phyloP scores from a whole-genome alignment of 768 basidiomycete genomes.

The Chlorophyllum brunneum region DNA sequence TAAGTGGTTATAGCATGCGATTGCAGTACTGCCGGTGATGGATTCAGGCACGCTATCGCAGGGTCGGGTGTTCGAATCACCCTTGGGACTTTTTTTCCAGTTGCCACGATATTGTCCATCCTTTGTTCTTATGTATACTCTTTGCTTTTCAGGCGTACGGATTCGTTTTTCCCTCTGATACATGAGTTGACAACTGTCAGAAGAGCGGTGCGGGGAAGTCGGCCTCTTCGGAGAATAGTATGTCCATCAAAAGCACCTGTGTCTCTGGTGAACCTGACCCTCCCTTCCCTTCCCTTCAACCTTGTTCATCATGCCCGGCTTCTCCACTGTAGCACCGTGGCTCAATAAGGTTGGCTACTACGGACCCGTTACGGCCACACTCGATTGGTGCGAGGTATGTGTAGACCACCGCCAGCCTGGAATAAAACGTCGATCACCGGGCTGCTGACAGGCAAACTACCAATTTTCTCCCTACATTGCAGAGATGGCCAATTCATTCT shows the following conservation, averaged over 20 bases:
- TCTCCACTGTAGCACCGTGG: conserved; percentile 29
- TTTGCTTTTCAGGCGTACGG: no score
- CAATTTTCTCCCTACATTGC: conserved; percentile 76
- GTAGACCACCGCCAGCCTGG: background rate
- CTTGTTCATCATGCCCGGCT: conserved; percentile 27
- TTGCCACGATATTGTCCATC: background rate
- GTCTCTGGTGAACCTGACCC: background rate
- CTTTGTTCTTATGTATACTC: background rate
- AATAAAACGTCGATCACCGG: background rate
- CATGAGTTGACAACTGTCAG: no score
- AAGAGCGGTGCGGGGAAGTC: no score
- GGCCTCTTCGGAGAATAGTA: no score
- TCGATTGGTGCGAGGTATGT: conserved; percentile 72
- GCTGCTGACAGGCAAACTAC: conserved; percentile 58
- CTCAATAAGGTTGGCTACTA: conserved; percentile 42
- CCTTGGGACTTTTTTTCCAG: conserved; percentile 13
- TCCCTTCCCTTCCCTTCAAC: background rate
- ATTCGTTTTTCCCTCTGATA: no score
- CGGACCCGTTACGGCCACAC: conserved; percentile 65
- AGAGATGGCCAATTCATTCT: conserved; percentile 72
- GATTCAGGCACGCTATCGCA: conserved; percentile 8
- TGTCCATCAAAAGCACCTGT: no score
- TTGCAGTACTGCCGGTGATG: conserved; percentile 8
- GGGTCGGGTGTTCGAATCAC: conserved; percentile 21
- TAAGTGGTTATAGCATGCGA: conserved; percentile 19